Conservation (phyloP, 73 alveolate genomes). For the Blepharisma japonicum region DNA sequence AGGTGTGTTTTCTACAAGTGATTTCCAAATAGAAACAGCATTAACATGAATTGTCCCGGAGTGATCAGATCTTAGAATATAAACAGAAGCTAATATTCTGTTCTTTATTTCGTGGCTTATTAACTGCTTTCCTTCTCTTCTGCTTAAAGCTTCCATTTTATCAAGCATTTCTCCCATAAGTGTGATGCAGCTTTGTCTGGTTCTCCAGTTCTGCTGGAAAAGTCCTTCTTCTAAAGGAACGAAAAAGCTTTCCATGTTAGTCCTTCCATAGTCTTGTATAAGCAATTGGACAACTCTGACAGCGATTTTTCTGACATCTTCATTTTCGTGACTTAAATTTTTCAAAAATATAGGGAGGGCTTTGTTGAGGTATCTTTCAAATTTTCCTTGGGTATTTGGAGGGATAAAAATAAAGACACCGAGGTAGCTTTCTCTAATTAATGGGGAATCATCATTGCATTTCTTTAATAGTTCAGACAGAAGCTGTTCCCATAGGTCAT, state of each 20-base stretch:
- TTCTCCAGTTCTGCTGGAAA: conserved; percentile 52
- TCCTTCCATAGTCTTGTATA: conserved; percentile 46
- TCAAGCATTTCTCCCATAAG: conserved; percentile 50
- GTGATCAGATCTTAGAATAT: conserved; percentile 47
- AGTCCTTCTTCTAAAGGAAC: conserved; percentile 49
- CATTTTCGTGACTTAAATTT: conserved; percentile 52
- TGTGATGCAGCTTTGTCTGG: conserved; percentile 38
- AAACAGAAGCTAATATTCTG: conserved; percentile 46
- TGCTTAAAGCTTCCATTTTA: conserved; percentile 47
- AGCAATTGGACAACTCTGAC: conserved; percentile 56
- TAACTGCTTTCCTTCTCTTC: conserved; percentile 41
- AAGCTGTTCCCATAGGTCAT: conserved; percentile 42
- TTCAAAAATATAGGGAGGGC: conserved; percentile 59
- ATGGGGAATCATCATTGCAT: conserved; percentile 29
- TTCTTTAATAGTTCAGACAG: conserved; percentile 17
- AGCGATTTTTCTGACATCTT: conserved; percentile 62
- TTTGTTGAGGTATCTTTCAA: conserved; percentile 40
- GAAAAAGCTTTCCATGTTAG: conserved; percentile 37
- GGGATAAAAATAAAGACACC: conserved; percentile 52
- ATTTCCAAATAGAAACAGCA: conserved; percentile 69
- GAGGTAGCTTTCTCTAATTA: conserved; percentile 44
- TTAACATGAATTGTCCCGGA: conserved; percentile 45
- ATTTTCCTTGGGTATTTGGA: conserved; percentile 44
- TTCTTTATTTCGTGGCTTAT: conserved; percentile 36
- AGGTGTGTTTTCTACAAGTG: conserved; percentile 45